Conservation (phyloP, 2,329 filamentous ascomycete species). For the Colletotrichum echinochloae region DNA sequence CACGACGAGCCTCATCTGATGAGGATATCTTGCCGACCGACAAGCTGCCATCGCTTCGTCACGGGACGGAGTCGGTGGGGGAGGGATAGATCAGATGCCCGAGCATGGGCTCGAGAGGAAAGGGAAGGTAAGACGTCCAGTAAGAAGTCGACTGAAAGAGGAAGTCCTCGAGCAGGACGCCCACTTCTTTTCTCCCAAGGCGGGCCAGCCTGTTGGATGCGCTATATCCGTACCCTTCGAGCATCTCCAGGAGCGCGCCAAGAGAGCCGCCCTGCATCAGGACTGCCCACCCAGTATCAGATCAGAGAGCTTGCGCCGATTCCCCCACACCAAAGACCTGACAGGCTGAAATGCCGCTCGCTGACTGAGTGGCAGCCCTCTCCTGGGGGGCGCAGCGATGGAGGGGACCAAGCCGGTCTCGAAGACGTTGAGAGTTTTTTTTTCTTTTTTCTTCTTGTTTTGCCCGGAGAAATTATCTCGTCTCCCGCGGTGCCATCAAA, state of each 20-base stretch:
- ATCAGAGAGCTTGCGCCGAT: conserved; percentile 32
- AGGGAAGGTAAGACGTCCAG: conserved; percentile 14
- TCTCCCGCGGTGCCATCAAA: conserved; percentile 9
- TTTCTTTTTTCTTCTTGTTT: too few relatives aligned
- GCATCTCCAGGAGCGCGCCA: conserved; percentile 35
- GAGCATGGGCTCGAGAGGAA: conserved; percentile 10
- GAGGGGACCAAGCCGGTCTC: not conserved
- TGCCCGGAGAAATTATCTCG: conserved; percentile 2
- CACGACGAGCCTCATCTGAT: conserved; percentile 18
- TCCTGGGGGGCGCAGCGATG: too few relatives aligned
- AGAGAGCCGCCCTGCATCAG: conserved; percentile 38
- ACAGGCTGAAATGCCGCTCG: not conserved
- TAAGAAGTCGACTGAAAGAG: conserved; percentile 11
- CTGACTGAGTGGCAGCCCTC: conserved; percentile 4
- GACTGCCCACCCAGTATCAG: conserved; percentile 31
- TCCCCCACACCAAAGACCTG: conserved; percentile 16
- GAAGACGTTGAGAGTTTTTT: conserved; percentile 8
- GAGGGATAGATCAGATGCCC: conserved; percentile 9
- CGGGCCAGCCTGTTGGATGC: conserved; percentile 20
- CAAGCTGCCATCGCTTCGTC: not conserved
- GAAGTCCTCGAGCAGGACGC: conserved; percentile 9
- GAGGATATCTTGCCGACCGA: conserved; percentile 3
- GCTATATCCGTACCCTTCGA: conserved; percentile 31
- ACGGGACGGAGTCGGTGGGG: conserved; percentile 6
- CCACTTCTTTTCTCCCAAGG: not conserved